phyloP scores from a whole-genome alignment of 192 early-diverging fungal species.

The Gaertneriomyces semiglobifer region DNA sequence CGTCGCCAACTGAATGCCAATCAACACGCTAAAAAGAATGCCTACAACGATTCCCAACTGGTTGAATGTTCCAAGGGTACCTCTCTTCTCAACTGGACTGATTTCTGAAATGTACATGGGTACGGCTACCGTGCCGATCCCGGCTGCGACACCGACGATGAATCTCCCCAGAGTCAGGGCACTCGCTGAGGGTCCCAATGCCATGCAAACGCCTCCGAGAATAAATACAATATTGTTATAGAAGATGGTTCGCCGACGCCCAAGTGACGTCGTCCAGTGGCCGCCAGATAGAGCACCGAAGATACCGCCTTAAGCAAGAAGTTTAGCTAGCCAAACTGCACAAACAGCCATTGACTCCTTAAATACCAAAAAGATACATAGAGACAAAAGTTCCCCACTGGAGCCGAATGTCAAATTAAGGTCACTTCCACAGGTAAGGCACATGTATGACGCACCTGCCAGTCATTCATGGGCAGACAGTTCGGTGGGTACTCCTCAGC shows the following conservation, averaged over 20 bases:
- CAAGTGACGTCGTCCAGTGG: constrained; percentile 61
- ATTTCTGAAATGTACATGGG: constrained; percentile 80
- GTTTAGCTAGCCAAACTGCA: background rate
- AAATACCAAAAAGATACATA: constrained; percentile 45
- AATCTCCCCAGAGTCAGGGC: constrained; percentile 70
- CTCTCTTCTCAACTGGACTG: constrained; percentile 64
- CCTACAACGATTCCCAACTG: constrained; percentile 82
- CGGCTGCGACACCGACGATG: constrained; percentile 72
- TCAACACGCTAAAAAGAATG: constrained; percentile 69
- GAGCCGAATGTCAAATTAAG: background rate
- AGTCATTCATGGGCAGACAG: constrained; percentile 47
- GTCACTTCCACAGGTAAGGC: constrained; percentile 10
- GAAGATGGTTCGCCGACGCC: constrained; percentile 66
- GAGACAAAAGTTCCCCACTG: constrained; percentile 47
- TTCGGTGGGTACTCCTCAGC: constrained; percentile 12
- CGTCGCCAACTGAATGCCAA: constrained; percentile 52
- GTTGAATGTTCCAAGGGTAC: constrained; percentile 75
- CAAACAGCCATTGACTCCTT: background rate
- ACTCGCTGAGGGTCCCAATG: constrained; percentile 48
- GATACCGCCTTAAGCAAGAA: constrained; percentile 57
- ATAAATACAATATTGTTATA: constrained; percentile 64
- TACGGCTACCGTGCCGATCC: constrained; percentile 70
- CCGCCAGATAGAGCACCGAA: constrained; percentile 77
- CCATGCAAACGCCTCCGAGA: constrained; percentile 60
- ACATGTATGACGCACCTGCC: constrained; percentile 23